phyloP scores from a whole-genome alignment of 23 red algal species.

The Chondrus crispus region DNA sequence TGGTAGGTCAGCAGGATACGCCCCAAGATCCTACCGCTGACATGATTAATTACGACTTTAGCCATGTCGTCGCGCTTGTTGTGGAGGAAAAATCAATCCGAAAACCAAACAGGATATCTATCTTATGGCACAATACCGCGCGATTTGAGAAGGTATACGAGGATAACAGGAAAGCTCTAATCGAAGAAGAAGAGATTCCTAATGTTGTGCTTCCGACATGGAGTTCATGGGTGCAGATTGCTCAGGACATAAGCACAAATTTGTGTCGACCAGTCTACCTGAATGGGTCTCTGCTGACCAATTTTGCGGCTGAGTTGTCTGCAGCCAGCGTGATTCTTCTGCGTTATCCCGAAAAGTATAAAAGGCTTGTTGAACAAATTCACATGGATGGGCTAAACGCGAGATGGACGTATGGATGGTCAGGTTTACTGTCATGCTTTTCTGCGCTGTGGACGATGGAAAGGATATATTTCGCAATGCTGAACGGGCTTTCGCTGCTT shows the following conservation, averaged over 20 bases:
- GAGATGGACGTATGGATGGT: constrained; percentile 44
- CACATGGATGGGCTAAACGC: neutral
- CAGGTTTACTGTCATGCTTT: constrained; percentile 20
- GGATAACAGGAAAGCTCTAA: neutral
- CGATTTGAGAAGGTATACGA: constrained; percentile 15
- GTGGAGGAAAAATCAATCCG: constrained; percentile 14
- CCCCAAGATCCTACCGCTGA: neutral
- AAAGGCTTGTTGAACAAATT: constrained; percentile 14
- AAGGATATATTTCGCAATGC: constrained; percentile 5
- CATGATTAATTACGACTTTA: neutral
- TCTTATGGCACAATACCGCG: constrained; percentile 17
- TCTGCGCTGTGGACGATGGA: neutral
- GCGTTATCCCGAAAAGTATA: neutral
- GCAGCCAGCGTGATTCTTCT: constrained; percentile 5
- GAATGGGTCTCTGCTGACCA: neutral
- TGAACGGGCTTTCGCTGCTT: constrained; percentile 23
- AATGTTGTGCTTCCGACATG: constrained; percentile 7
- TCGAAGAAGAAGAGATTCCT: neutral
- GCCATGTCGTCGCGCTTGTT: neutral
- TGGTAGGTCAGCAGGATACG: constrained; percentile 22
- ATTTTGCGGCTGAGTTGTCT: constrained; percentile 6
- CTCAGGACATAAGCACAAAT: constrained; percentile 18
- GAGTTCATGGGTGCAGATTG: constrained; percentile 8
- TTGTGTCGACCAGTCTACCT: constrained; percentile 26
- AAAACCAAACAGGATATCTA: constrained; percentile 16